phyloP scores from a whole-genome alignment of 495 filamentous ascomycete genomes.

The Annulohypoxylon bovei region DNA sequence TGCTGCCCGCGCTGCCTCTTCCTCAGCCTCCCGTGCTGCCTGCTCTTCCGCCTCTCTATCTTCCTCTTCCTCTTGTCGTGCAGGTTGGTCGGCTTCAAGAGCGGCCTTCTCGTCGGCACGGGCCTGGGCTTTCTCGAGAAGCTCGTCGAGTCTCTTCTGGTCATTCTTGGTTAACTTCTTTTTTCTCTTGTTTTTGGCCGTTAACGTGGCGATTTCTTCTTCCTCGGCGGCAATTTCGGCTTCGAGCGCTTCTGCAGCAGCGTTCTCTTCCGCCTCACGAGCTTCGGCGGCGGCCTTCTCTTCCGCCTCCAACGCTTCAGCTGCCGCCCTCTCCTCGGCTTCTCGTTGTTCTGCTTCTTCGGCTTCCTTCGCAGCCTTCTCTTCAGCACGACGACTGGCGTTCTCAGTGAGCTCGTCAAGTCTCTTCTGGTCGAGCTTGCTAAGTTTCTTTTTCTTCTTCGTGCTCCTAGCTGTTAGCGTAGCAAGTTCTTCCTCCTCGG shows the following conservation, averaged over 20 bases:
- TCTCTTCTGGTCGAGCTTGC: slow-evolving; percentile 43
- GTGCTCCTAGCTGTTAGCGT: slow-evolving; percentile 45
- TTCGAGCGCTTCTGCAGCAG: slow-evolving; percentile 37
- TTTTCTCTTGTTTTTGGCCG: slow-evolving; percentile 34
- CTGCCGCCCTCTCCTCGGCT: slow-evolving; percentile 28
- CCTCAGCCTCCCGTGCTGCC: slow-evolving; percentile 46
- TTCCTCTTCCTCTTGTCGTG: slow-evolving; percentile 25
- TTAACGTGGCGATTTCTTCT: slow-evolving; percentile 32
- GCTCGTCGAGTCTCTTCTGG: slow-evolving; percentile 51
- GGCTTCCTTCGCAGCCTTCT: slow-evolving; percentile 43
- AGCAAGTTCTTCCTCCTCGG: slow-evolving; percentile 51
- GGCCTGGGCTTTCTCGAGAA: slow-evolving; percentile 49
- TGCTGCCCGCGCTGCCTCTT: slow-evolving; percentile 45
- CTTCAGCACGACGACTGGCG: slow-evolving; percentile 42
- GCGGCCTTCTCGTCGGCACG: slow-evolving; percentile 44
- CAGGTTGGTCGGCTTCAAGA: slow-evolving; percentile 42
- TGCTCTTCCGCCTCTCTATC: slow-evolving; percentile 21
- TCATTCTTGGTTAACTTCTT: slow-evolving; percentile 49
- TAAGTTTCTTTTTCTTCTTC: slow-evolving; percentile 45
- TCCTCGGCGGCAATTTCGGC: slow-evolving; percentile 45
- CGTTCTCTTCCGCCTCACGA: slow-evolving; percentile 31
- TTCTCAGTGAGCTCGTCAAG: slow-evolving; percentile 50
- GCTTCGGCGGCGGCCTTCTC: slow-evolving; percentile 26
- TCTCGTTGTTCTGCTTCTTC: slow-evolving; percentile 36
- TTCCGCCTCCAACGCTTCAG: slow-evolving; percentile 30